A percentile compares a stretch with the other conserved stretches of the same genome.
Conservation (phyloP, 2,329 filamentous ascomycete genomes). For the Colletotrichum sp. region DNA sequence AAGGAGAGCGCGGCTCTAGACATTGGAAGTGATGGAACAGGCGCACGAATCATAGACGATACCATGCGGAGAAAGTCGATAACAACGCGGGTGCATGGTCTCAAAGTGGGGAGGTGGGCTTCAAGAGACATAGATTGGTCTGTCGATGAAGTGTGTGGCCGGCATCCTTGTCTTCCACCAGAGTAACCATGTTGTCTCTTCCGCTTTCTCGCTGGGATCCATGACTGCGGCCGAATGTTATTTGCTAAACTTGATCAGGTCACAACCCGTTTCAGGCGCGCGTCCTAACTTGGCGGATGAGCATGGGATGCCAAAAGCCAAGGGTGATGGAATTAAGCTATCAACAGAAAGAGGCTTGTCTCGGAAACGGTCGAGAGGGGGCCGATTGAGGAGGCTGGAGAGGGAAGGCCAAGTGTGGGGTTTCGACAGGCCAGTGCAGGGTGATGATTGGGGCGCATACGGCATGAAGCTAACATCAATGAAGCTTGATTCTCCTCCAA, state of each 20-base stretch:
- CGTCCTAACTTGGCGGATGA: background rate
- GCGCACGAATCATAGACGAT: slow-evolving; percentile 18
- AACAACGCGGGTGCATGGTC: background rate
- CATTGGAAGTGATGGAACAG: background rate
- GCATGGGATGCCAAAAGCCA: background rate
- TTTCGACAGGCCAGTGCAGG: background rate
- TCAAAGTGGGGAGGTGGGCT: slow-evolving; percentile 10
- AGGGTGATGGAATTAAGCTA: background rate
- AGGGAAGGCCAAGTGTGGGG: background rate
- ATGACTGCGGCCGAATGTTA: background rate
- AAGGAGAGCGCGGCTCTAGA: slow-evolving; percentile 2
- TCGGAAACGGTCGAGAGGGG: slow-evolving; percentile 1
- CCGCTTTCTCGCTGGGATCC: background rate
- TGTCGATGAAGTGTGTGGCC: background rate
- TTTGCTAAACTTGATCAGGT: background rate
- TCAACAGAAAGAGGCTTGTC: background rate
- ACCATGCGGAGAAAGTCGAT: slow-evolving; percentile 8
- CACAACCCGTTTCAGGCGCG: slow-evolving; percentile 12
- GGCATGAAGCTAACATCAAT: background rate
- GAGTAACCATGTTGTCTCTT: background rate
- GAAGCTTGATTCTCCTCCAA: slow-evolving; percentile 8
- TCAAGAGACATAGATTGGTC: background rate
- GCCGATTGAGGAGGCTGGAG: background rate
- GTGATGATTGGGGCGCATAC: slow-evolving; percentile 18
- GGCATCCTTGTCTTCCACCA: background rate